Conservation (phyloP, 345 rosid species). For the Cardamine resedifolia region DNA sequence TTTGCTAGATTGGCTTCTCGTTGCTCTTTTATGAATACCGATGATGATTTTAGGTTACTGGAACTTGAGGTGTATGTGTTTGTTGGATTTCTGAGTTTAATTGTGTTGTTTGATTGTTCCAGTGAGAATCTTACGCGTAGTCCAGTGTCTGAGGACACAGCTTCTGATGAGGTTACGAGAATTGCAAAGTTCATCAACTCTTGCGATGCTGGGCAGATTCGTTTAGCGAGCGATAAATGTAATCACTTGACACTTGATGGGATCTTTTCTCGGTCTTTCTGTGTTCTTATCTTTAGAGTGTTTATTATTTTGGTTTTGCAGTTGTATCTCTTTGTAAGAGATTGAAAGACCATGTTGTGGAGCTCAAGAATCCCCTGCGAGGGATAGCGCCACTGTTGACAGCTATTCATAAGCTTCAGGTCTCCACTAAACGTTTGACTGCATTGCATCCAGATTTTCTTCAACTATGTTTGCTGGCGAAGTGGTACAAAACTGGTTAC, state of each 20-base stretch:
- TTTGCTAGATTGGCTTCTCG: background rate
- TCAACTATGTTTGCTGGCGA: conserved; percentile 75
- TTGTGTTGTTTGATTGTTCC: conserved; percentile 18
- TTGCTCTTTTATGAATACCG: background rate
- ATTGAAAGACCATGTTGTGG: conserved; percentile 75
- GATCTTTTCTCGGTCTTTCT: background rate
- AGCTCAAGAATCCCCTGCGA: conserved; percentile 62
- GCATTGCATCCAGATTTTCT: conserved; percentile 88
- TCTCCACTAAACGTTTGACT: conserved; percentile 75
- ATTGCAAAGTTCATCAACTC: conserved; percentile 62
- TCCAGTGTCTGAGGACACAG: conserved; percentile 56
- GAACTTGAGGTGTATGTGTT: conserved; percentile 1
- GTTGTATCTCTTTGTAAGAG: conserved; percentile 75
- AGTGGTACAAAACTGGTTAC: conserved; percentile 74
- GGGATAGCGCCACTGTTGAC: conserved; percentile 74
- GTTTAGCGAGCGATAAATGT: conserved; percentile 78
- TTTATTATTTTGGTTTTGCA: conserved; percentile 39
- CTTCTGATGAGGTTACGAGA: conserved; percentile 40
- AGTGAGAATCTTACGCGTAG: conserved; percentile 56
- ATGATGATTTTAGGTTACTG: background rate
- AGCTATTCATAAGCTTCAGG: conserved; percentile 72
- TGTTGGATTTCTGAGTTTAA: background rate
- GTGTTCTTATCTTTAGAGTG: background rate
- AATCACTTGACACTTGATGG: conserved; percentile 16
- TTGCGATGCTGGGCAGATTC: conserved; percentile 71